Percentiles rank a stretch among this genome's conserved stretches.
Evolutionary conservation across 2,329 filamentous ascomycete genomes (phyloP).

Genomic region (Pseudogymnoascus sp.): DNA sequence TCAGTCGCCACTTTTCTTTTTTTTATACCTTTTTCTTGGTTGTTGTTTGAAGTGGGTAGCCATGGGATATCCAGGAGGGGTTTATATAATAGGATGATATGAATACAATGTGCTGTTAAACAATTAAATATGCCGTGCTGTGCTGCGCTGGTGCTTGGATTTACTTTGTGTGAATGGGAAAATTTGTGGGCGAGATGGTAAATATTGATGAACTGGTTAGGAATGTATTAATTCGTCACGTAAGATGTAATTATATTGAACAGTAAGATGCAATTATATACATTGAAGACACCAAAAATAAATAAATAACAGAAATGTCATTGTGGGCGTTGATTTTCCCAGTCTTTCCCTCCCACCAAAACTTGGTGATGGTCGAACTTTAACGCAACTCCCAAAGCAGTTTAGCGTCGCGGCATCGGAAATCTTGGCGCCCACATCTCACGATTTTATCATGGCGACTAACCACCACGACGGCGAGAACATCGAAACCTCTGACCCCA

Average conservation of each 20-base stretch:
- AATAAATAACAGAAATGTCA: background rate
- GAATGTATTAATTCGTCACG: background rate
- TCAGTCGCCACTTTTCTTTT: background rate
- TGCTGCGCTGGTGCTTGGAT: background rate
- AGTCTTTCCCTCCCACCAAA: background rate
- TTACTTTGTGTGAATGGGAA: background rate
- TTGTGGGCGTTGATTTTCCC: background rate
- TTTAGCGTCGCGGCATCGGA: background rate
- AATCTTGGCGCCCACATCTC: background rate
- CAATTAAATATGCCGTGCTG: background rate
- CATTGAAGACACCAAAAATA: background rate
- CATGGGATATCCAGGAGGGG: background rate
- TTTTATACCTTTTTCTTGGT: background rate
- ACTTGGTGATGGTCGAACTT: background rate
- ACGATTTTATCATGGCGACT: background rate
- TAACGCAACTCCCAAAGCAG: background rate
- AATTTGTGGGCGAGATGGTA: background rate
- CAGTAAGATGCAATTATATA: background rate
- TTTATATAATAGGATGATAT: background rate
- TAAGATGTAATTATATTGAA: background rate
- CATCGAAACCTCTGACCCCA: background rate
- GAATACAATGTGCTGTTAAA: background rate
- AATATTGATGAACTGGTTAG: background rate
- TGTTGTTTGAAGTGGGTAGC: background rate
- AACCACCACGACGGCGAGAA: background rate